phyloP scores from a whole-genome alignment of 1,284 basidiomycete genomes.

The Trichosporon sp. region DNA sequence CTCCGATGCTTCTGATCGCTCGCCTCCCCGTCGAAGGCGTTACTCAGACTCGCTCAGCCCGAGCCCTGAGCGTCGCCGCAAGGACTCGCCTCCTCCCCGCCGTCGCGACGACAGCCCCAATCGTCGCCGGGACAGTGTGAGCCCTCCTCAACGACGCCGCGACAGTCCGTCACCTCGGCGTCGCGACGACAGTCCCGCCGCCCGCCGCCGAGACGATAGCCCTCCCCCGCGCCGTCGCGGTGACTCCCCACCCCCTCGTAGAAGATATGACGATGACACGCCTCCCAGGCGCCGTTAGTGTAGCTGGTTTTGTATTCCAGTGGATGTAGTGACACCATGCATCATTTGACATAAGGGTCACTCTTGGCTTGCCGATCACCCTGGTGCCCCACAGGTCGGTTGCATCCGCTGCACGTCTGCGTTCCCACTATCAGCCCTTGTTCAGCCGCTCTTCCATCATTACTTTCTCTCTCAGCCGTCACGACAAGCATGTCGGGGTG shows the following conservation, averaged over 20 bases:
- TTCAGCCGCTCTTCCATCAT: neutral
- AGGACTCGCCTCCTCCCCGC: slow-evolving; percentile 32
- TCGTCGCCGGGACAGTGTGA: slow-evolving; percentile 26
- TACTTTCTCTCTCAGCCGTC: neutral
- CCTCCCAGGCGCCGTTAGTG: slow-evolving; percentile 16
- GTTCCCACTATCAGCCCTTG: slow-evolving; percentile 6
- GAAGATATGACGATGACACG: slow-evolving; percentile 5
- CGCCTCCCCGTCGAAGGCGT: slow-evolving; percentile 23
- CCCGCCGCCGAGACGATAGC: slow-evolving; percentile 20
- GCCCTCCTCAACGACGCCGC: slow-evolving; percentile 33
- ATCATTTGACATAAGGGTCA: slow-evolving; percentile 9
- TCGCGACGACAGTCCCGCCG: slow-evolving; percentile 20
- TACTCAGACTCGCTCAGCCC: slow-evolving; percentile 24
- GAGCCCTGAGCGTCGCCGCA: slow-evolving; percentile 32
- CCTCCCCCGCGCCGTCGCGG: slow-evolving; percentile 21
- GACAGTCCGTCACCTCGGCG: slow-evolving; percentile 33
- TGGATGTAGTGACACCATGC: neutral
- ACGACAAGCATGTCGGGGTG: slow-evolving; percentile 31
- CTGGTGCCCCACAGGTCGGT: slow-evolving; percentile 16
- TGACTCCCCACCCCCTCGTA: slow-evolving; percentile 22
- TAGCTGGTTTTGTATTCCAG: slow-evolving; percentile 1
- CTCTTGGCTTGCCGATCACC: neutral
- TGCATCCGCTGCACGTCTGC: slow-evolving; percentile 2
- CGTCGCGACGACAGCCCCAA: slow-evolving; percentile 28
- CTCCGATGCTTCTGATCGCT: slow-evolving; percentile 27